These are phyloP conservation scores for Sugiyamaella castrensis DNA, from an alignment of 1,139 yeast genomes.

Conservation along the genomic window DNA sequence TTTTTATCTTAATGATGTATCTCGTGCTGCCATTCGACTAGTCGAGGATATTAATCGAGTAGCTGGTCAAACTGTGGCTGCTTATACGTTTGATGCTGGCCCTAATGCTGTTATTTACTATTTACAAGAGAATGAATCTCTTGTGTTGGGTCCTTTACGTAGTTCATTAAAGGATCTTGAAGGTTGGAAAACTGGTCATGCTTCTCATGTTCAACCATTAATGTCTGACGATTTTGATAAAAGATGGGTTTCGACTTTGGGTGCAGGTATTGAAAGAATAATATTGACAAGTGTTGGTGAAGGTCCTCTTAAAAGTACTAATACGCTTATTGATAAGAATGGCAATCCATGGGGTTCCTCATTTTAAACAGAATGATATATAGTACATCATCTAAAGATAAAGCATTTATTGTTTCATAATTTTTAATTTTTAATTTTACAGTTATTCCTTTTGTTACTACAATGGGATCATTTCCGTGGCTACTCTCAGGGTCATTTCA, in stretches of 20 bases:
- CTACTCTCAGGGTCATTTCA: too few relatives aligned
- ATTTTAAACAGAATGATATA: not conserved
- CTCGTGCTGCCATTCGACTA: constrained; percentile 78
- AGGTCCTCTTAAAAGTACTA: constrained; percentile 53
- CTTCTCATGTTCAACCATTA: constrained; percentile 31
- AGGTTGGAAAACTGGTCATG: constrained; percentile 59
- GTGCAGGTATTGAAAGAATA: constrained; percentile 71
- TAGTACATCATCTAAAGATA: too few relatives aligned
- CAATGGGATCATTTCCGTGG: too few relatives aligned
- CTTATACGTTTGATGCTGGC: constrained; percentile 98
- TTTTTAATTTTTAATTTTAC: too few relatives aligned
- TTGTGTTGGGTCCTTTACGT: constrained; percentile 45
- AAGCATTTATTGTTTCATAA: too few relatives aligned
- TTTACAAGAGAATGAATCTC: constrained; percentile 64
- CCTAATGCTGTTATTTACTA: constrained; percentile 97
- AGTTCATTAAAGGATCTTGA: constrained; percentile 50
- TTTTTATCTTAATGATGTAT: constrained; percentile 92
- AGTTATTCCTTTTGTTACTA: too few relatives aligned
- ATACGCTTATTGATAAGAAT: constrained; percentile 18
- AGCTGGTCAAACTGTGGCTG: constrained; percentile 68
- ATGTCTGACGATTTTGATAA: constrained; percentile 40
- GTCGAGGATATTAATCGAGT: constrained; percentile 71
- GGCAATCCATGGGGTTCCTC: constrained; percentile 14
- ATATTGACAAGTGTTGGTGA: constrained; percentile 83
- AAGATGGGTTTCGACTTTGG: constrained; percentile 51